Evolutionary conservation across 495 filamentous ascomycete genomes (phyloP), one percentile per base, ranked within the genome.

Genomic region (Choiromyces venosus): DNA sequence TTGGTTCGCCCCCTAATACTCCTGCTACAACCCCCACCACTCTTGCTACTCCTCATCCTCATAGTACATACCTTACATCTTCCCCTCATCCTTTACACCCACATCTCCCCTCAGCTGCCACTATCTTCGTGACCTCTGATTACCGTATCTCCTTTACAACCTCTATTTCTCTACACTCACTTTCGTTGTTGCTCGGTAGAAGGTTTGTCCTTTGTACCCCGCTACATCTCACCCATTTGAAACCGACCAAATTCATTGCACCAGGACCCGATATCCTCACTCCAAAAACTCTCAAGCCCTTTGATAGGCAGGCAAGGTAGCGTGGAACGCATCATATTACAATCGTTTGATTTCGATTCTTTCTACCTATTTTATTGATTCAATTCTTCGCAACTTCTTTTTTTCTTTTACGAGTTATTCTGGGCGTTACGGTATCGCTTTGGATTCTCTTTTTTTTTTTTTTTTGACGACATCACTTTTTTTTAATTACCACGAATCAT

Each of bases 141-240:
- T 65, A 29, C 38, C 37, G 65, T 64, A 72, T 42, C 46, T 40
- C 37, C 40, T 42, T 19, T 64, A n/a, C 37, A 25, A 36, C 69
- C 71, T 69, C 52, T 38, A 74, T 74, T 61, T 74, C 73, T 74
- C 42, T 76, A 76, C 73, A 25, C 44, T 68, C 73, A 65, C 74
- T 77, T 33, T 61, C 33, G 75, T 77, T 77, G 75, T 74, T 77
- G 75, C 72, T 66, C 70, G 74, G 74, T 67, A 77, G 25, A 61
- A 14, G 25, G 52, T 16, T 42, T 61, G 29, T 25, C 18, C 52
- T 29, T 33, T 61, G 25, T 73, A 64, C 67, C 66, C 56, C 40
- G 65, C 71, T 66, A 38, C 69, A 74, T 67, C 72, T 40, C 66
- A 68, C 42, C 66, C 52, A 61, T 61, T 61, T 66, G 37, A 77